These are phyloP conservation scores for Pelargonium exstipulatum DNA, from an alignment of 441 rosid species.

Conservation along the genomic window DNA sequence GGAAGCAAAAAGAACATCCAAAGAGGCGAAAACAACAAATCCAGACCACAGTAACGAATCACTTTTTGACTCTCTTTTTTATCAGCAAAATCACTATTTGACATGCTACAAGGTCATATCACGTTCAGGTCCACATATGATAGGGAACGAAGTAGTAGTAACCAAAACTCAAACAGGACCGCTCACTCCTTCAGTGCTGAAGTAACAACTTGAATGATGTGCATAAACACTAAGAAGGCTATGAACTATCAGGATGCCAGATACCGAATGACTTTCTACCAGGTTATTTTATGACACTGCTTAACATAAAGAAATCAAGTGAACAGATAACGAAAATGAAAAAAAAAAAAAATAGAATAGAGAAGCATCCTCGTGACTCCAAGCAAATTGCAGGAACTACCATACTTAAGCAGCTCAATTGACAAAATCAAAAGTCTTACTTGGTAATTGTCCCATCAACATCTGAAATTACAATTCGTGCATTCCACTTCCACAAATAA, in stretches of 20 bases:
- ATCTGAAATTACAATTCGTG: constrained; percentile 79
- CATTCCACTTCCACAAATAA: constrained; percentile 87
- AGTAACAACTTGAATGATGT: not conserved
- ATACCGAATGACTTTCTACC: too few species aligned
- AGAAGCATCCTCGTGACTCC: not conserved
- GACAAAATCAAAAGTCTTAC: constrained; percentile 31
- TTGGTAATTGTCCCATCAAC: constrained; percentile 94
- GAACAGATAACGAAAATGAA: not conserved
- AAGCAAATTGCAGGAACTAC: not conserved
- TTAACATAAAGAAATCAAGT: not conserved
- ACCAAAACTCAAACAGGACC: constrained; percentile 10
- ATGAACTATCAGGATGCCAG: not conserved
- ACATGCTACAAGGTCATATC: not conserved
- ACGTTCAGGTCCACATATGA: too few species aligned
- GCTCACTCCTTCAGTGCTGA: not conserved
- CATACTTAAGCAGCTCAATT: constrained; percentile 3
- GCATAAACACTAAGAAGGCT: not conserved
- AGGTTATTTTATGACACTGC: too few species aligned
- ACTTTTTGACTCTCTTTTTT: not conserved
- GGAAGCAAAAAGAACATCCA: not conserved
- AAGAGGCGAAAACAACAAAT: not conserved
- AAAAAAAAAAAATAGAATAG: not conserved
- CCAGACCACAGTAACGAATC: not conserved
- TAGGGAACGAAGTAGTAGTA: not conserved
- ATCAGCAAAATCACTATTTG: not conserved